Base-by-base conservation (phyloP, 805 yeast species). In the Candida saitoana region DNA sequence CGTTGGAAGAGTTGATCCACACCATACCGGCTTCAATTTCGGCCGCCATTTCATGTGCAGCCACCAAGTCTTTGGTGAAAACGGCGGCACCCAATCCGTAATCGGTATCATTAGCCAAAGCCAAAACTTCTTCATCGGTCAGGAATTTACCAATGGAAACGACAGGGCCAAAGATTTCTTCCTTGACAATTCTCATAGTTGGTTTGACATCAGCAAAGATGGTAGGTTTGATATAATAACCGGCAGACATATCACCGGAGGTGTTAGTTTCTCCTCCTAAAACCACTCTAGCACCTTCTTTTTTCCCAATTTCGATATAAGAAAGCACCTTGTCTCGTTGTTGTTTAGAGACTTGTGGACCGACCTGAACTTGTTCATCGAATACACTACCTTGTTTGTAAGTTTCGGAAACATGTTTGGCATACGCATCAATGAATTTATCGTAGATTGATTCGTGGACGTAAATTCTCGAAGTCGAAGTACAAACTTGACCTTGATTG, bases 401-500 rank as follows among this genome's bases (percentile, higher is more conserved):
- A 38, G 63, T 63, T 34, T 71, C 66, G 55, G 82, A 80, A 46
- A 79, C 82, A 17, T 56, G 57, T 61, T 79, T 79, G 60, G 86
- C 79, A 50, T 74, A 81, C 27, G 68, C 73, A 44, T 88, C 62
- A 49, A 88, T 78, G n/a, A n/a, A n/a, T 63, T 82, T 74, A 49
- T 90, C 96, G 67, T 90, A 87, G 53, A 88, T 73, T 29, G 79
- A 77, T 50, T 85, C 95, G 67, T 90, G 96, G 46, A 90, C 84
- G 62, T 87, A 86, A 50, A 89, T 71, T 68, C 98, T 82, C 43
- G 96, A 88, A 50, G 96, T 95, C 29, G 96, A 97, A 59, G 89
- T 84, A 71, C 98, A 90, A 44, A 87, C 90, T 72, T 91, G 96
- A 69, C 98, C 98, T 59, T 90, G 82, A 76, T 90, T 90, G 77